Base-by-base conservation (phyloP, 2,329 filamentous ascomycete genomes). In the Tolypocladium sp. region DNA sequence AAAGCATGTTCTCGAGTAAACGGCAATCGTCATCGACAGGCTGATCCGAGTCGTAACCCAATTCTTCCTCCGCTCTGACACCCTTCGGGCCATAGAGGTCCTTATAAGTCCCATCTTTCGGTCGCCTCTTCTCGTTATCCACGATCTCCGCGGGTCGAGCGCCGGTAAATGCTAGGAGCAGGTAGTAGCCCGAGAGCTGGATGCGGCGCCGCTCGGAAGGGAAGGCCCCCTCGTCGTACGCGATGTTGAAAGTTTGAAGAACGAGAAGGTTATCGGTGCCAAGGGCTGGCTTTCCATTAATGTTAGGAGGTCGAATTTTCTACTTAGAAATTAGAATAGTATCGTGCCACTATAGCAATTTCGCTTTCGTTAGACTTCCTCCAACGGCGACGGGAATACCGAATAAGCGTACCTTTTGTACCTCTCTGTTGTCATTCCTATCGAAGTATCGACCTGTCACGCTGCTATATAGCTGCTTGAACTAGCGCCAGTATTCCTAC, bases 101-200 rank as follows among this genome's bases (percentile, higher is more conserved):
- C 37, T 70, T 9, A 6, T 8, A 37, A 2, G 35, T 9, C 1
- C 35, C 35, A 8, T 37, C 35, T 38, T 70, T 68, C 6, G 61
- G 64, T 37, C 61, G 67, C 51, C 66, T 60, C 51, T 60, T 66
- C 59, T 71, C 59, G 37, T 58, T 46, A 60, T 73, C 59, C 4
- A 73, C 62, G n/a, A 72, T 62, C 65, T 73, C 63, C 17, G 64
- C 65, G n/a, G 65, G 66, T 55, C 65, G 63, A n/a, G 61, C 64
- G 8, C 69, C 62, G 1, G 60, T 73, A 49, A 65, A 73, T 33
- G 46, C 65, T 10, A 71, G 57, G 55, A 67, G 54, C 52, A 69
- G 46, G 52, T 73, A 72, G 60, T 30, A 69, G 57, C 63, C 56
- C 42, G 59, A 38, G 1, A 72, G 57, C 6, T 68, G 10, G 38